Evolutionary conservation across 805 yeast species (phyloP), one percentile per base, ranked within the genome.

Genomic region (Candida ipomoeae): DNA sequence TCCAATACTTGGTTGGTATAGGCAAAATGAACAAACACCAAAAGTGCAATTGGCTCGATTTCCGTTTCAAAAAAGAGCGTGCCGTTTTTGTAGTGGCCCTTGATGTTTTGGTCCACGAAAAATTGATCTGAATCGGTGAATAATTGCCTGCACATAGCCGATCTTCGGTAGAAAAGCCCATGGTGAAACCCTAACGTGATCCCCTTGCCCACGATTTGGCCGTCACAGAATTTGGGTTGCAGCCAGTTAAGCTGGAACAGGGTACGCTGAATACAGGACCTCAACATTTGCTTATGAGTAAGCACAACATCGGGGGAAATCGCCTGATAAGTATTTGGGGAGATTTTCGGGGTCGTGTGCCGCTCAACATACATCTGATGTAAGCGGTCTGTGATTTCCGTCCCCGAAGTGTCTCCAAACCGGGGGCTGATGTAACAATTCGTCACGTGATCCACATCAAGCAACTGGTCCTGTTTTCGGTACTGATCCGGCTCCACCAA

Each of bases 1-100:
- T 69, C 73, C 5, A 77, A 39, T 3, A 67, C 61, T 14, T 60
- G 58, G 48, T 80, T 81, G 0, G 84, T 78, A 58, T 83, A 84
- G 0, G 81, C 48, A 48, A 71, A 73, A 58, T 80, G 79, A 2
- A 70, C 57, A 6, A 72, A 62, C 7, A 72, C 58, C 5, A 80
- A 53, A 7, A 79, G 58, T 2, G 84, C 65, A 32, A 71, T 62
- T 10, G 75, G 45, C 15, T 73, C 57, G 39, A 69, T 45, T 4
- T 57, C 49, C 2, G 58, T 52, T 3, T 63, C 54, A 23, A 74
- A 57, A 1, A 52, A 43, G 44, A 69, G 58, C 0, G 49, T 41
- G 4, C 44, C 46, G 2, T 54, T 50, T 29, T 59, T 55, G 46
- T 62, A 67, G 21, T 40, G 48, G 1, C 71, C 73, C 43, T 55